A percentile compares a stretch with the other conserved stretches of the same genome.
phyloP scores from a whole-genome alignment of 306 rosid species.

The Prunus salicina region DNA sequence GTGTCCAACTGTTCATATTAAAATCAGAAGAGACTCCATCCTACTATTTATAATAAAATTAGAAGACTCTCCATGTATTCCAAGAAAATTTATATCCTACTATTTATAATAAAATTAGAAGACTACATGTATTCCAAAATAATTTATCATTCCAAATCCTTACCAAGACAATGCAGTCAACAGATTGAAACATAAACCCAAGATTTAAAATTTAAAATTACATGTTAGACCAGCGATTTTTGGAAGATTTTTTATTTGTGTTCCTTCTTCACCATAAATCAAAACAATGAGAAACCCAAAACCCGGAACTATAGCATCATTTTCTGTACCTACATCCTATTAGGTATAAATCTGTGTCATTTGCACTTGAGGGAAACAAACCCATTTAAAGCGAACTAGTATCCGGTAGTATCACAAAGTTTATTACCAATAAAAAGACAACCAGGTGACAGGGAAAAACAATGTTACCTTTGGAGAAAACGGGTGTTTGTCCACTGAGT shows the following conservation, averaged over 20 bases:
- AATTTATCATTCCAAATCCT: background rate
- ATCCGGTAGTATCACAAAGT: background rate
- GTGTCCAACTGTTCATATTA: no score
- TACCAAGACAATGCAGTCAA: background rate
- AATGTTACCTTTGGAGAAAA: constrained; percentile 49
- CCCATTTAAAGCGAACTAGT: background rate
- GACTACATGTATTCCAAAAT: background rate
- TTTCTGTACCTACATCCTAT: background rate
- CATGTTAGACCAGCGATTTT: no score
- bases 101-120: background rate
- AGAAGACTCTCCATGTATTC: background rate
- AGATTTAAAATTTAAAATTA: no score
- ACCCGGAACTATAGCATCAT: no score
- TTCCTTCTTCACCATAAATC: background rate
- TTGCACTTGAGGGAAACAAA: background rate
- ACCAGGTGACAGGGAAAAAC: background rate
- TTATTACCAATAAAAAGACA: background rate
- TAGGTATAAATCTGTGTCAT: background rate
- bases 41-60: background rate
- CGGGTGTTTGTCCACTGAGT: constrained; percentile 75
- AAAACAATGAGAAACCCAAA: background rate
- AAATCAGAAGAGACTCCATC: background rate
- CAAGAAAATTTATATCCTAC: background rate
- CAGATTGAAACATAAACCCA: background rate
- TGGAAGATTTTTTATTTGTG: background rate